phyloP scores from a whole-genome alignment of 2,329 filamentous ascomycete species.

The Botrytis cinerea region DNA sequence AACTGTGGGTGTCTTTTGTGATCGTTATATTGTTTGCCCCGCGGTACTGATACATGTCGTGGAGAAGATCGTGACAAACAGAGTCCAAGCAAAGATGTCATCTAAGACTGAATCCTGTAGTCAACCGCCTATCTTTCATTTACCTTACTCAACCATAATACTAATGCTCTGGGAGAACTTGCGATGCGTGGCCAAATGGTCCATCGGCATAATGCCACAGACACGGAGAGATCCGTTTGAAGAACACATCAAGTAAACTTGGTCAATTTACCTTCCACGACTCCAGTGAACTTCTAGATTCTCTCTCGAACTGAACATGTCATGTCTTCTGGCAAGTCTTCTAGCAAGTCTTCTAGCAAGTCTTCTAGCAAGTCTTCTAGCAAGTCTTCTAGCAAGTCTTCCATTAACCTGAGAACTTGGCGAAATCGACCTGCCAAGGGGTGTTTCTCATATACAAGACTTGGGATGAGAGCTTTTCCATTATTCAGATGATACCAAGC shows the following conservation, averaged over 20 bases:
- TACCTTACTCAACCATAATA: not conserved
- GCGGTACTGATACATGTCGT: not conserved
- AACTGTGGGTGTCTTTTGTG: not conserved
- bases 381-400: not conserved
- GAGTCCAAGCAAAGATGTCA: not conserved
- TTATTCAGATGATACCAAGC: not conserved
- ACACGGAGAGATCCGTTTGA: not conserved
- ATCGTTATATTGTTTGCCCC: not conserved
- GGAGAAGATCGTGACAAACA: not conserved
- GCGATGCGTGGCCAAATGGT: not conserved
- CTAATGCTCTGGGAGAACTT: not conserved
- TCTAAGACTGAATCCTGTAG: not conserved
- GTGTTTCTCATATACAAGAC: not conserved
- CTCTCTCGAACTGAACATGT: not conserved
- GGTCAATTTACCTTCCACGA: not conserved
- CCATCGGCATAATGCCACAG: not conserved
- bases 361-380: not conserved
- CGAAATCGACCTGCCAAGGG: not conserved
- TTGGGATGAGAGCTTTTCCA: not conserved
- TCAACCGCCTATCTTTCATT: not conserved
- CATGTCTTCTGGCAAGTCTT: not conserved
- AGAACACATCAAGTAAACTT: not conserved
- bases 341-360: not conserved
- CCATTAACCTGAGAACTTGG: not conserved
- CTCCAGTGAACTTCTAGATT: not conserved